Evolutionary conservation across 768 basidiomycete genomes (phyloP).

Genomic region (Suillus subluteus): DNA sequence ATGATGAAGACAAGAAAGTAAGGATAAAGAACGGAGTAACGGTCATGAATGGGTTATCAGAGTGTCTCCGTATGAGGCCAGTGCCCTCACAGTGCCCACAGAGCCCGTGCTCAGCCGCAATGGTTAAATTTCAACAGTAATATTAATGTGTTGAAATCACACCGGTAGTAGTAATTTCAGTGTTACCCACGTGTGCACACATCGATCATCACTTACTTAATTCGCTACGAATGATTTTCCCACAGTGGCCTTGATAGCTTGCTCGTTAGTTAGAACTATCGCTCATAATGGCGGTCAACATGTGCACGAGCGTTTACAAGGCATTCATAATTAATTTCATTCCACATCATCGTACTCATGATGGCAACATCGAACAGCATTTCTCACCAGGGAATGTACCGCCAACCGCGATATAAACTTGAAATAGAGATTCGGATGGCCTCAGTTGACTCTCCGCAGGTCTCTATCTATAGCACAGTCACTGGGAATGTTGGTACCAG

Average conservation of each 20-base stretch:
- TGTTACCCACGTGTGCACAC: not conserved
- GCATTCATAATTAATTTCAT: not conserved
- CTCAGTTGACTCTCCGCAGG: not conserved
- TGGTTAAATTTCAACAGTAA: not conserved
- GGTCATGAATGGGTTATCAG: slow-evolving; percentile 15
- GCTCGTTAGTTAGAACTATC: not conserved
- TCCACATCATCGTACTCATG: not conserved
- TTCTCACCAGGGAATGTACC: not conserved
- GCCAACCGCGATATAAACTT: not conserved
- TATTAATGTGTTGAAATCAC: slow-evolving; percentile 10
- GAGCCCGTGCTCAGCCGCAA: slow-evolving; percentile 4
- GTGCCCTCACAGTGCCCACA: slow-evolving; percentile 26
- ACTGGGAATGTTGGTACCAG: not conserved
- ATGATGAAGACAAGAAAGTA: slow-evolving; percentile 13
- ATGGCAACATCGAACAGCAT: not conserved
- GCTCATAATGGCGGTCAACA: not conserved
- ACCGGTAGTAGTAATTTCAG: not conserved
- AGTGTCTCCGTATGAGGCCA: slow-evolving; percentile 4
- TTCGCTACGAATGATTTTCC: not conserved
- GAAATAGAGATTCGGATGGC: not conserved
- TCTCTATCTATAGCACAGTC: slow-evolving; percentile 1
- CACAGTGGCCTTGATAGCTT: not conserved
- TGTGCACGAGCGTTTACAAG: not conserved
- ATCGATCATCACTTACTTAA: not conserved
- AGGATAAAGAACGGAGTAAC: slow-evolving; percentile 8